Base-by-base conservation (phyloP, 2,329 filamentous ascomycete species). In the Tolypocladium ophioglossoides region DNA sequence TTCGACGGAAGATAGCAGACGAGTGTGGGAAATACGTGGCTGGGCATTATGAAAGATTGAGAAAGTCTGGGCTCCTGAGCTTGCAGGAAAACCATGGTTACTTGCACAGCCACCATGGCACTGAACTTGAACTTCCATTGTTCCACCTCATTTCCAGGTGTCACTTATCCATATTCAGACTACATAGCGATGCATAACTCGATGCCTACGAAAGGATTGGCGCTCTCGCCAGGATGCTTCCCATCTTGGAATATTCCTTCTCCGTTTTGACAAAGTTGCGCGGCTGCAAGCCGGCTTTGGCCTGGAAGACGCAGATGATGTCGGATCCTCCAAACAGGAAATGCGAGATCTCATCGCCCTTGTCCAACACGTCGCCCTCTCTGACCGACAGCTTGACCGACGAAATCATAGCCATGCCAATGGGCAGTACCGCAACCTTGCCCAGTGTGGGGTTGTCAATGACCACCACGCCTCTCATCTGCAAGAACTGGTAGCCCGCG, bases 271-370 rank as follows among this genome's bases (percentile, higher is more conserved):
- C 54, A 52, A 64, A 63, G 22, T 59, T 54, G 0, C 58, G 41
- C 1, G 56, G 50, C n/a, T 44, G 52, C 39, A 63, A 48, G 27
- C 54, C 53, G 16, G 62, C 59, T 50, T 61, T 56, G 6, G 44
- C 41, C 55, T 74, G 59, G 60, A 76, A 75, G 4, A 74, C 65
- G 30, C 70, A 54, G 20, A 74, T 67, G 20, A 70, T 62, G 61
- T 75, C 73, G 1, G 69, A 72, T 1, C 72, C 73, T 20, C 74
- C 73, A 56, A 74, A 75, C 56, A 69, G 64, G 56, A 76, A 75
- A 55, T 67, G 69, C 0, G 65, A 68, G 54, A 76, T 66, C 56
- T 74, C 70, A 2, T 75, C 62, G 3, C 72, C 72, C 57, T 75
- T 75, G n/a, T 64, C 55, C 34, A 72, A 7, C 2, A 32, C 30